Evolutionary conservation across 2,329 filamentous ascomycete genomes (phyloP).

Genomic region (Aspergillus persii): DNA sequence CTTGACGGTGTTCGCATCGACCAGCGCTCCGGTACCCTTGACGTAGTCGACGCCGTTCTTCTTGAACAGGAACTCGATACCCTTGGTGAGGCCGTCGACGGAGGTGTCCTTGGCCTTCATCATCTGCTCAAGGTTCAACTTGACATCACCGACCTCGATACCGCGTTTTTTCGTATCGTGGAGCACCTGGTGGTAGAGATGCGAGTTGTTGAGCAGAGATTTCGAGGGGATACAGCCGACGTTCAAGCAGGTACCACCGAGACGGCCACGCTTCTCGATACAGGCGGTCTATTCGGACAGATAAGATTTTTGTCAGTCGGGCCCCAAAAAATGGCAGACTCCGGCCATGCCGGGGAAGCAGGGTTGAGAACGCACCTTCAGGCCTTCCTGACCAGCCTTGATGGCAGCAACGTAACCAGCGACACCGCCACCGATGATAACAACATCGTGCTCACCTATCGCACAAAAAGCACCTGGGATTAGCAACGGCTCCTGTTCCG

Average conservation of each 20-base stretch:
- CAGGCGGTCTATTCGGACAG: conserved; percentile 69
- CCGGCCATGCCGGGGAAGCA: not conserved
- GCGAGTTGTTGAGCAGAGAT: conserved; percentile 98
- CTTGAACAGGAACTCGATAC: conserved; percentile 97
- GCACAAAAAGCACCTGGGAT: conserved; percentile 14
- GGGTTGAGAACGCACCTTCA: conserved; percentile 66
- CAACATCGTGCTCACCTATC: conserved; percentile 87
- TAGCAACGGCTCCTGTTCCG: conserved; percentile 15
- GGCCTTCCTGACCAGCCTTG: conserved; percentile 94
- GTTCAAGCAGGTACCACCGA: conserved; percentile 97
- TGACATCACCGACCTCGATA: conserved; percentile 96
- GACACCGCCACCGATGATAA: conserved; percentile 97
- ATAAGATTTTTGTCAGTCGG: conserved; percentile 10
- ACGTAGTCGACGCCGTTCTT: conserved; percentile 99
- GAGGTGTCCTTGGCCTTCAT: conserved; percentile 99
- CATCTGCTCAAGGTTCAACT: conserved; percentile 90
- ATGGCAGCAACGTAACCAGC: conserved; percentile 98
- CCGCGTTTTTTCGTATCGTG: conserved; percentile 97
- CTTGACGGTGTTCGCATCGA: conserved; percentile 86
- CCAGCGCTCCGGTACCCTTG: conserved; percentile 86
- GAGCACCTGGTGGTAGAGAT: conserved; percentile 93
- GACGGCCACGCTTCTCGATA: conserved; percentile 94
- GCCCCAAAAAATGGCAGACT: not conserved
- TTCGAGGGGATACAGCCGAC: conserved; percentile 99
- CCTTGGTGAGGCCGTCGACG: conserved; percentile 86